Evolutionary conservation across 768 basidiomycete genomes (phyloP).

Genomic region (Tylopilus sp.): DNA sequence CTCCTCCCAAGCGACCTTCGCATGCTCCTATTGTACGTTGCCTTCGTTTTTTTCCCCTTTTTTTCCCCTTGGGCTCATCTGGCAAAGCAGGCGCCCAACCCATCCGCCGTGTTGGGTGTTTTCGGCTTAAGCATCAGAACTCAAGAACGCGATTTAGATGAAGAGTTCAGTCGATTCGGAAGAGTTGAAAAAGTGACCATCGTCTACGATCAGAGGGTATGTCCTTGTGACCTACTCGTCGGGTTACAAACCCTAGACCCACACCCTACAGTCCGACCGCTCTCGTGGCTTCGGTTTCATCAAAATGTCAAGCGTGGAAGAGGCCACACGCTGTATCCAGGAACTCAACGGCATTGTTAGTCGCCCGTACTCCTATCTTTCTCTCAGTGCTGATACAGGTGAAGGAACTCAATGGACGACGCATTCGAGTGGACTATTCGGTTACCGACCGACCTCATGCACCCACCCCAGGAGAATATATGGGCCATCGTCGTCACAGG

Average conservation of each 20-base stretch:
- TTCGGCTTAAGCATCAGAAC: slow-evolving; percentile 98
- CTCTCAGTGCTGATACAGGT: slow-evolving; percentile 6
- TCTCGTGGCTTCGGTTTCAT: slow-evolving; percentile 99
- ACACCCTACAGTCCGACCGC: slow-evolving; percentile 68
- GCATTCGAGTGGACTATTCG: slow-evolving; percentile 96
- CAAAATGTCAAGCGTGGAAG: slow-evolving; percentile 85
- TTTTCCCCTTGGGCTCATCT: slow-evolving; percentile 35
- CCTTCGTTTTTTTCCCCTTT: background rate
- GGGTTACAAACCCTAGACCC: slow-evolving; percentile 19
- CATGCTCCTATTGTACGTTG: slow-evolving; percentile 72
- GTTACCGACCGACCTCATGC: slow-evolving; percentile 92
- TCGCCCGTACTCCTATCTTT: slow-evolving; percentile 5
- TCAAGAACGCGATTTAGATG: slow-evolving; percentile 88
- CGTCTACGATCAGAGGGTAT: slow-evolving; percentile 93
- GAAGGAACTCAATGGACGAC: slow-evolving; percentile 91
- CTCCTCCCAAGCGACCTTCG: slow-evolving; percentile 58
- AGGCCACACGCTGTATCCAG: slow-evolving; percentile 82
- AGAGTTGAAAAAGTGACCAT: slow-evolving; percentile 93
- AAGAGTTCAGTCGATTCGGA: slow-evolving; percentile 88
- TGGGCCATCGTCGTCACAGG: slow-evolving; percentile 78
- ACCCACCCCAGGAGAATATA: slow-evolving; percentile 97
- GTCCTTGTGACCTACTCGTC: slow-evolving; percentile 22
- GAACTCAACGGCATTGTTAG: slow-evolving; percentile 90
- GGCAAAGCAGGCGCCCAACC: slow-evolving; percentile 74
- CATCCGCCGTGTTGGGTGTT: slow-evolving; percentile 89